phyloP scores from a whole-genome alignment of 768 basidiomycete species.

The Boletus reticulatus region DNA sequence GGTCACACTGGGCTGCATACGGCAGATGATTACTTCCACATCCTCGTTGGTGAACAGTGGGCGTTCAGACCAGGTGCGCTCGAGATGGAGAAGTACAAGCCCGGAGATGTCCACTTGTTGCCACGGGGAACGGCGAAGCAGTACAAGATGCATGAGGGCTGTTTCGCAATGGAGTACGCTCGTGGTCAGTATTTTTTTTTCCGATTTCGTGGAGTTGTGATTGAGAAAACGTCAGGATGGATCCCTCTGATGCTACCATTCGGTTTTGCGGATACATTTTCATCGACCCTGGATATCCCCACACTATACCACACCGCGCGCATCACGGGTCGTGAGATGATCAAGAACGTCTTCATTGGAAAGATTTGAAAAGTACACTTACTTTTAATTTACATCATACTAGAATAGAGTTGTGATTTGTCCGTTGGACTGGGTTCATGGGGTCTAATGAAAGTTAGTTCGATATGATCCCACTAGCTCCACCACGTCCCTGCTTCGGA shows the following conservation, averaged over 20 bases:
- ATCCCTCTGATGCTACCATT: constrained; percentile 97
- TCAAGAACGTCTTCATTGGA: constrained; percentile 75
- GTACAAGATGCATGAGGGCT: constrained; percentile 97
- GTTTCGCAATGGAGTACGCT: constrained; percentile 95
- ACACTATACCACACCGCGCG: constrained; percentile 77
- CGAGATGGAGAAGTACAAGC: constrained; percentile 79
- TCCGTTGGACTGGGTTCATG: too few species aligned
- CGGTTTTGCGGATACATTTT: constrained; percentile 80
- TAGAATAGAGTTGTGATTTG: neutral
- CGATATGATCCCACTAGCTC: too few species aligned
- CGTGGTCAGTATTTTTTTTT: constrained; percentile 59
- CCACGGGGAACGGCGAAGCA: constrained; percentile 86
- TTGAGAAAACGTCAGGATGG: constrained; percentile 64
- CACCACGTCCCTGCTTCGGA: too few species aligned
- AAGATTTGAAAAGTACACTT: constrained; percentile 60
- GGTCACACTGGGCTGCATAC: constrained; percentile 93
- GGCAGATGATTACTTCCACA: constrained; percentile 98
- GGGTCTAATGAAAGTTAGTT: too few species aligned
- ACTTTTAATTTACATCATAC: neutral
- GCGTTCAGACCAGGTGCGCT: constrained; percentile 82
- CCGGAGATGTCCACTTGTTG: constrained; percentile 85
- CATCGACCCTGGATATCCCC: constrained; percentile 85
- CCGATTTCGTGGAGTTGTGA: neutral
- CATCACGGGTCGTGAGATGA: constrained; percentile 82
- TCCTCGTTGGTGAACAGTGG: constrained; percentile 93